Evolutionary conservation across 1,284 basidiomycete genomes (phyloP).

Genomic region (Heliocybe sulcata): DNA sequence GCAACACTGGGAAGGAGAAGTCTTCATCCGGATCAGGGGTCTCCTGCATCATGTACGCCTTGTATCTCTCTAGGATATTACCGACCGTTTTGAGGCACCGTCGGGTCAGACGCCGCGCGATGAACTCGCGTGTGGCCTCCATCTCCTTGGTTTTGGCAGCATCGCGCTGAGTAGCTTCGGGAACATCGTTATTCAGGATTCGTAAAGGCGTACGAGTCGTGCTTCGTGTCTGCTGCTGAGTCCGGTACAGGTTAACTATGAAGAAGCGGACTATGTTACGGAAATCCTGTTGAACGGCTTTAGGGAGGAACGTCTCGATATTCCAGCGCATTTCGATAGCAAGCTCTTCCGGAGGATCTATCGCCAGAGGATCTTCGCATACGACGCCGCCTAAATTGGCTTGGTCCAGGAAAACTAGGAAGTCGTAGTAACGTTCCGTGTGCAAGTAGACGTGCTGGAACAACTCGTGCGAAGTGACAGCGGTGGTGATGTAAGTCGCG

Average conservation of each 20-base stretch:
- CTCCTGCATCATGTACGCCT: slow-evolving; percentile 49
- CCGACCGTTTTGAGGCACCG: slow-evolving; percentile 73
- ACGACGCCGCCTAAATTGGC: slow-evolving; percentile 92
- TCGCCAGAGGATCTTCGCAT: slow-evolving; percentile 67
- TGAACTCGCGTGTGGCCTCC: slow-evolving; percentile 65
- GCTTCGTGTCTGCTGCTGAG: slow-evolving; percentile 61
- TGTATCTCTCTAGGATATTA: slow-evolving; percentile 59
- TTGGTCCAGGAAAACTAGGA: slow-evolving; percentile 92
- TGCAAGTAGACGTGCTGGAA: slow-evolving; percentile 92
- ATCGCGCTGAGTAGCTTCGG: slow-evolving; percentile 62
- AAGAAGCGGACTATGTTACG: slow-evolving; percentile 72
- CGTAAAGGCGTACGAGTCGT: slow-evolving; percentile 68
- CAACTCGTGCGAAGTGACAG: slow-evolving; percentile 90
- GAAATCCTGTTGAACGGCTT: slow-evolving; percentile 79
- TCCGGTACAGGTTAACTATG: slow-evolving; percentile 80
- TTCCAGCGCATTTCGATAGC: slow-evolving; percentile 93
- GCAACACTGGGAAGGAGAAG: slow-evolving; percentile 81
- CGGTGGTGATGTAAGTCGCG: slow-evolving; percentile 89
- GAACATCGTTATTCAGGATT: slow-evolving; percentile 60
- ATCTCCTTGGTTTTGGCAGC: slow-evolving; percentile 64
- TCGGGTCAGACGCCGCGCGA: slow-evolving; percentile 78
- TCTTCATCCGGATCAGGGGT: slow-evolving; percentile 45
- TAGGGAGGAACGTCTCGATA: slow-evolving; percentile 86
- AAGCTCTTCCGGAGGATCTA: slow-evolving; percentile 60
- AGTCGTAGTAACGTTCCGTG: slow-evolving; percentile 91